Percentiles rank a stretch among this genome's conserved stretches.
Conservation (phyloP, 1,139 yeast genomes). For the Yamadazyma friedrichii region DNA sequence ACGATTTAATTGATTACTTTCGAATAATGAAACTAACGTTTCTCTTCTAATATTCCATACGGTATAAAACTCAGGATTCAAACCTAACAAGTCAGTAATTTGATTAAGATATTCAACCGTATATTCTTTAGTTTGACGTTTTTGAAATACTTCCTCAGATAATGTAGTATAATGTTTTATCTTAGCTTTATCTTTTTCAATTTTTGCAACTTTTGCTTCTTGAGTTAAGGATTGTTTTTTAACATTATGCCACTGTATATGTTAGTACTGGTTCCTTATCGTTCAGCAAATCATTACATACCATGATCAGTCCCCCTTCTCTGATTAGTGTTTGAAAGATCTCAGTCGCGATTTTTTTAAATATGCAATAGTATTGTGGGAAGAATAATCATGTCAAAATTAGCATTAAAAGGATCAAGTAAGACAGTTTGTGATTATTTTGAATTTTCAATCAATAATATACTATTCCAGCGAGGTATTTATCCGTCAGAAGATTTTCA, state of each 20-base stretch:
- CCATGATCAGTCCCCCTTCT: constrained; percentile 3
- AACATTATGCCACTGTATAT: constrained; percentile 61
- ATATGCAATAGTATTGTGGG: too few species aligned
- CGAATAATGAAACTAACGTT: constrained; percentile 44
- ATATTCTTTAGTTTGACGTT: constrained; percentile 31
- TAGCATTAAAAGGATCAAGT: constrained; percentile 76
- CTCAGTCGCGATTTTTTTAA: background rate
- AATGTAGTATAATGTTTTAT: constrained; percentile 55
- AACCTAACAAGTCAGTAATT: constrained; percentile 51
- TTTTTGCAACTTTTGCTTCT: constrained; percentile 56
- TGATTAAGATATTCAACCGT: constrained; percentile 44
- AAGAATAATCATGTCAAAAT: constrained; percentile 22
- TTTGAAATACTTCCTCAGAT: constrained; percentile 39
- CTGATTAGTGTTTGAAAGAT: too few species aligned
- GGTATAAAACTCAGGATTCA: constrained; percentile 87
- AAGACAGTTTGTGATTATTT: constrained; percentile 81
- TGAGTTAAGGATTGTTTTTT: constrained; percentile 58
- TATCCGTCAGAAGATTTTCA: constrained; percentile 88
- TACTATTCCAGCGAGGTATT: constrained; percentile 85
- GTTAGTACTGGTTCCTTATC: constrained; percentile 3
- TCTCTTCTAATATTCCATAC: constrained; percentile 90
- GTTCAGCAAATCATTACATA: constrained; percentile 3
- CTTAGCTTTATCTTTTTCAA: constrained; percentile 49
- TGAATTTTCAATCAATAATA: constrained; percentile 74
- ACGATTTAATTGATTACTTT: constrained; percentile 15